phyloP scores from a whole-genome alignment of 2,329 filamentous ascomycete species.

The Phialemonium atrogriseum region DNA sequence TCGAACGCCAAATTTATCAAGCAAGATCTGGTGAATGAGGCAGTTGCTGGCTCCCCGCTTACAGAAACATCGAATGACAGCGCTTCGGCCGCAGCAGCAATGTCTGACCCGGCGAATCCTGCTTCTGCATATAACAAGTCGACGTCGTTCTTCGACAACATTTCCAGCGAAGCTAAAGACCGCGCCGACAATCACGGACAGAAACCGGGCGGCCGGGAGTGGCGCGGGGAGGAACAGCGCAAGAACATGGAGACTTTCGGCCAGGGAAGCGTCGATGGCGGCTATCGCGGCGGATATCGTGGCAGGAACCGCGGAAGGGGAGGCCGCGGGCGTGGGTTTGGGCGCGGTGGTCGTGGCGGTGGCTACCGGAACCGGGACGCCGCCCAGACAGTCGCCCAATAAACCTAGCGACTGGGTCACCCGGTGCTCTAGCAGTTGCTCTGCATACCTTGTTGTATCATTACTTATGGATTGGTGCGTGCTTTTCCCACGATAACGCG shows the following conservation, averaged over 20 bases:
- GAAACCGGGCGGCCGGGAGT: slow-evolving; percentile 72
- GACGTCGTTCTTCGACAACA: slow-evolving; percentile 95
- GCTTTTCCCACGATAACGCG: too few relatives aligned
- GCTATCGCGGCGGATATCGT: slow-evolving; percentile 61
- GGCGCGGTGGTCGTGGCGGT: slow-evolving; percentile 6
- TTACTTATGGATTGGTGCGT: too few relatives aligned
- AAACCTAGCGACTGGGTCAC: too few relatives aligned
- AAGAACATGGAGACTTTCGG: slow-evolving; percentile 98
- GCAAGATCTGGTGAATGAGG: slow-evolving; percentile 80
- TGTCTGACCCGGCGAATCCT: slow-evolving; percentile 30
- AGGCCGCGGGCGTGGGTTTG: slow-evolving; percentile 26
- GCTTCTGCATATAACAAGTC: slow-evolving; percentile 71
- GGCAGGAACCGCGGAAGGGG: slow-evolving; percentile 63
- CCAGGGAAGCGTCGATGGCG: slow-evolving; percentile 85
- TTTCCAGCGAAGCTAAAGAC: slow-evolving; percentile 88
- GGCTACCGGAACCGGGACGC: too few relatives aligned
- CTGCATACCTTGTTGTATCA: too few relatives aligned
- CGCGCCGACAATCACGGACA: slow-evolving; percentile 63
- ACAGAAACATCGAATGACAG: slow-evolving; percentile 39
- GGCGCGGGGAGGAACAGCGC: slow-evolving; percentile 85
- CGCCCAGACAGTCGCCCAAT: too few relatives aligned
- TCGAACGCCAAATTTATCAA: slow-evolving; percentile 86
- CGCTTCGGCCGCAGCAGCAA: slow-evolving; percentile 7
- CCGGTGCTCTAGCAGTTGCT: too few relatives aligned
- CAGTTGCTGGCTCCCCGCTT: slow-evolving; percentile 67